Conservation (phyloP, 805 yeast species). For the Ogataea degrootiae region DNA sequence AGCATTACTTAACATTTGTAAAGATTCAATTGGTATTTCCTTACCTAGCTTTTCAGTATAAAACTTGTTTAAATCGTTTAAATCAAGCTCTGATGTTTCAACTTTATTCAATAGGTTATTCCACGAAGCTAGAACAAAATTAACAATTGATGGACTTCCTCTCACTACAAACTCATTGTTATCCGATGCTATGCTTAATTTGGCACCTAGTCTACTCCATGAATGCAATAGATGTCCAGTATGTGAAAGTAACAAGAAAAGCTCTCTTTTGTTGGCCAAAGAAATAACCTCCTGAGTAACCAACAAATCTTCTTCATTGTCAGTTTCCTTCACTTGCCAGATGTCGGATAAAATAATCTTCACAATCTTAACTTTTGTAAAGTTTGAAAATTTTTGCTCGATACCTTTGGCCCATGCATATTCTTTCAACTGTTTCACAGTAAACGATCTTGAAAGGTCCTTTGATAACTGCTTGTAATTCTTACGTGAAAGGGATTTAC, state of each 20-base stretch:
- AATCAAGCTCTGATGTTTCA: conserved; percentile 17
- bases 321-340: conserved; percentile 22
- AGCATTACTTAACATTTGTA: conserved; percentile 27
- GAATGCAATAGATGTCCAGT: conserved; percentile 28
- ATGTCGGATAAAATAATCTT: conserved; percentile 17
- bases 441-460: conserved; percentile 18
- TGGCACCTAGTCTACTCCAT: conserved; percentile 35
- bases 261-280: conserved; percentile 25
- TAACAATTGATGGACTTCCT: conserved; percentile 24
- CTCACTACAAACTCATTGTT: conserved; percentile 24
- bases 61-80: conserved; percentile 15
- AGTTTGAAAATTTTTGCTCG: conserved; percentile 2
- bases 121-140: conserved; percentile 32
- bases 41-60: conserved; percentile 14
- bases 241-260: conserved; percentile 29
- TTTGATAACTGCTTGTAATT: conserved; percentile 17
- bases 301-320: conserved; percentile 13
- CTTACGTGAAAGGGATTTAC: conserved; percentile 14
- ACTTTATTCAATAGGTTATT: conserved; percentile 26
- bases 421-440: conserved; percentile 19
- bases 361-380: conserved; percentile 19
- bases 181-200: conserved; percentile 23
- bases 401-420: conserved; percentile 13
- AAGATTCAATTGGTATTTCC: conserved; percentile 19
- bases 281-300: conserved; percentile 21